Conservation (phyloP, 2,329 filamentous ascomycete species). For the Trichoderma atrobrunneum region DNA sequence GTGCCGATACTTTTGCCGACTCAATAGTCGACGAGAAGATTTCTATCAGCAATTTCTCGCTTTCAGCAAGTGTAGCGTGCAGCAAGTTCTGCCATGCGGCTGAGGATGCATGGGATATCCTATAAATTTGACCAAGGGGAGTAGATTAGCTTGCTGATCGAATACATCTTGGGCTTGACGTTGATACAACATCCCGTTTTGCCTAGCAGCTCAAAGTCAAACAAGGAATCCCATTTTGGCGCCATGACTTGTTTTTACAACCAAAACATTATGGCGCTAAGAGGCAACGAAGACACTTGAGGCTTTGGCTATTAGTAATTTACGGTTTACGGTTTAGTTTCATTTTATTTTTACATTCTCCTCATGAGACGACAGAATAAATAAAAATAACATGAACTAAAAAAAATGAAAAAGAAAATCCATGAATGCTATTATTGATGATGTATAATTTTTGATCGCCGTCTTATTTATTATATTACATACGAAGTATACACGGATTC, state of each 20-base stretch:
- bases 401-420: neutral
- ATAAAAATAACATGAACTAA: neutral
- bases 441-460: neutral
- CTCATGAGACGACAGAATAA: neutral
- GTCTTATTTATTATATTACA: neutral
- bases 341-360: neutral
- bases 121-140: conserved; percentile 52
- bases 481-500: neutral
- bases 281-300: neutral
- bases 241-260: conserved; percentile 13
- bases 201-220: conserved; percentile 13
- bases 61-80: conserved; percentile 96
- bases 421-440: neutral
- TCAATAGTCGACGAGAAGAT: conserved; percentile 94
- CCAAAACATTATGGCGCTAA: conserved; percentile 14
- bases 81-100: conserved; percentile 99
- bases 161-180: conserved; percentile 39
- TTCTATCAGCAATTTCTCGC: conserved; percentile 95
- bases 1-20: conserved; percentile 92
- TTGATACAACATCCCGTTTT: conserved; percentile 71
- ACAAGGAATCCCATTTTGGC: neutral
- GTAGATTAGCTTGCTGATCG: conserved; percentile 19
- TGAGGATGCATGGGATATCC: conserved; percentile 92
- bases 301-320: neutral
- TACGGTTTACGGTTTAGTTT: neutral